These are phyloP conservation scores for Diaporthe citrichinensis DNA, from an alignment of 2,329 filamentous ascomycete species.

Conservation along the genomic window DNA sequence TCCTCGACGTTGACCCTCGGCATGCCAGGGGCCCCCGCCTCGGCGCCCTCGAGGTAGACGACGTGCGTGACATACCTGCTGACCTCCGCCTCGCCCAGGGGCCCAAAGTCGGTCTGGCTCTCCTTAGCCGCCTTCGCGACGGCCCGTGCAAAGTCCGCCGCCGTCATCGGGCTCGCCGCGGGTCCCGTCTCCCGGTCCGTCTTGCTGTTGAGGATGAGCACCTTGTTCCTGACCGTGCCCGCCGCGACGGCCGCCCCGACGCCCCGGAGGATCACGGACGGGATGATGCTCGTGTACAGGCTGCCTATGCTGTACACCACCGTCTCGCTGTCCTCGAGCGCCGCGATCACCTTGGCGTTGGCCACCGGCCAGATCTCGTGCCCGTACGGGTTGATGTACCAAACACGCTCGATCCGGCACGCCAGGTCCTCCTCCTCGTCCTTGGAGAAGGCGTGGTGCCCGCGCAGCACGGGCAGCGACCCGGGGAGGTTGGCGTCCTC, in stretches of 20 bases:
- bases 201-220: conserved; percentile 87
- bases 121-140: conserved; percentile 82
- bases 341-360: conserved; percentile 83
- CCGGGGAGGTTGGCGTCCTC: conserved; percentile 88
- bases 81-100: conserved; percentile 55
- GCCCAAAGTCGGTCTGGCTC: conserved; percentile 66
- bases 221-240: conserved; percentile 71
- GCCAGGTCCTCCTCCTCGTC: conserved; percentile 80
- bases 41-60: conserved; percentile 78
- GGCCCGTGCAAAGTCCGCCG: conserved; percentile 85
- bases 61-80: conserved; percentile 85
- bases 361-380: conserved; percentile 90
- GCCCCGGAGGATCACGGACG: conserved; percentile 82
- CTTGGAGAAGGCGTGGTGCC: conserved; percentile 91
- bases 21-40: conserved; percentile 63
- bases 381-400: conserved; percentile 99
- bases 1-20: conserved; percentile 78
- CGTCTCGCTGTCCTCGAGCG: conserved; percentile 74
- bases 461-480: conserved; percentile 82
- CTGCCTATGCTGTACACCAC: conserved; percentile 96
- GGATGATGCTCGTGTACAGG: conserved; percentile 90
- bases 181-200: conserved; percentile 91
- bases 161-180: conserved; percentile 73
- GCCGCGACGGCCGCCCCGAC: conserved; percentile 76
- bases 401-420: conserved; percentile 83